phyloP scores from a whole-genome alignment of 75 land plant genomes.

The Azolla pinnata region DNA sequence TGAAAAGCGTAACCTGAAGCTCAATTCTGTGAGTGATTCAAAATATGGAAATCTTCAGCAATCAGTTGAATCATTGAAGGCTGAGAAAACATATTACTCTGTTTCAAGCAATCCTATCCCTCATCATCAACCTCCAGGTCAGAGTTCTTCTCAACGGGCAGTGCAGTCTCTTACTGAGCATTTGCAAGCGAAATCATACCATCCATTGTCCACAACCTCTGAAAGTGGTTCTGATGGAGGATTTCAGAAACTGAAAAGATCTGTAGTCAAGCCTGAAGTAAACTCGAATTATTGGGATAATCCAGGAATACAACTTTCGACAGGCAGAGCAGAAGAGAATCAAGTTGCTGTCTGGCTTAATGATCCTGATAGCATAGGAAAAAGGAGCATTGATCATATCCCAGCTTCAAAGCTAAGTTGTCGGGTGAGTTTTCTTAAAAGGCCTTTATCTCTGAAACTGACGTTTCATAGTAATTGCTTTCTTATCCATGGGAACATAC shows the following conservation, averaged over 20 bases:
- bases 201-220: conserved; percentile 53
- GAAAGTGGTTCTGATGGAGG: conserved; percentile 34
- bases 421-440: conserved; percentile 30
- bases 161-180: too few species aligned
- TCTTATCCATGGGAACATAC: too few species aligned
- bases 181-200: not conserved
- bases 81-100: too few species aligned
- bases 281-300: conserved; percentile 4
- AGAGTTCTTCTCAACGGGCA: too few species aligned
- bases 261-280: conserved; percentile 3
- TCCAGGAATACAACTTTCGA: not conserved
- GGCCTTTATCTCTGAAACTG: not conserved
- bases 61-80: too few species aligned
- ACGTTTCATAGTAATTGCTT: too few species aligned
- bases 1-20: too few species aligned
- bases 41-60: too few species aligned
- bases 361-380: not conserved
- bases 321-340: not conserved
- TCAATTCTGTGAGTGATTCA: too few species aligned
- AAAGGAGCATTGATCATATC: not conserved
- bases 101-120: too few species aligned
- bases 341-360: conserved; percentile 1
- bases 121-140: too few species aligned
- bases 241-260: conserved; percentile 19
- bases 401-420: conserved; percentile 49